phyloP scores from a whole-genome alignment of 2,329 filamentous ascomycete species.

The Coniochaeta sp. region DNA sequence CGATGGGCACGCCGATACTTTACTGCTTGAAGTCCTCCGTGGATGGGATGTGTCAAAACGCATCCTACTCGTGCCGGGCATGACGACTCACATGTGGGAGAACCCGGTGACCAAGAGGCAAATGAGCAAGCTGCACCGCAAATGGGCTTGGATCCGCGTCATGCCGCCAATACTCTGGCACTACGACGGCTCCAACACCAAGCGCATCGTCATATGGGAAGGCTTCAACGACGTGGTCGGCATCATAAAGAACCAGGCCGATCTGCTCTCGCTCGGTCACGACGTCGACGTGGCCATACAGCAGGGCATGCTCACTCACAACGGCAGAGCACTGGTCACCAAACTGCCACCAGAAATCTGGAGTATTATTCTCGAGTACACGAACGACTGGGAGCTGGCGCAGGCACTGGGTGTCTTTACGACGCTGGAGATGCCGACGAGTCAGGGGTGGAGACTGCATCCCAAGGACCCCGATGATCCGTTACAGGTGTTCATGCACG shows the following conservation, averaged over 20 bases:
- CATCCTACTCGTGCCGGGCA: constrained; percentile 77
- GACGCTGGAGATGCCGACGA: constrained; percentile 59
- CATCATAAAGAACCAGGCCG: constrained; percentile 69
- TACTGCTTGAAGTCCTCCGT: constrained; percentile 72
- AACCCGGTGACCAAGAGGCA: constrained; percentile 85
- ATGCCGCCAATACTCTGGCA: constrained; percentile 78
- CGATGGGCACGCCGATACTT: constrained; percentile 71
- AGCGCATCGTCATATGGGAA: constrained; percentile 52
- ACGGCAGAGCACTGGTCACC: constrained; percentile 25
- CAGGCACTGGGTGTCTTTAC: constrained; percentile 75
- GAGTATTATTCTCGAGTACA: constrained; percentile 77
- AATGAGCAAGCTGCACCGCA: constrained; percentile 70
- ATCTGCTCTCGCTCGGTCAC: constrained; percentile 65
- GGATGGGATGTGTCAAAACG: constrained; percentile 85
- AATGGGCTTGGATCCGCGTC: constrained; percentile 82
- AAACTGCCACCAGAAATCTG: constrained; percentile 78
- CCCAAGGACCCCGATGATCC: constrained; percentile 55
- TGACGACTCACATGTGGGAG: constrained; percentile 86
- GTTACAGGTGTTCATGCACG: constrained; percentile 64
- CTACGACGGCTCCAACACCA: constrained; percentile 46
- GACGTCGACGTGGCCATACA: constrained; percentile 53
- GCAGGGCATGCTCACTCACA: constrained; percentile 20
- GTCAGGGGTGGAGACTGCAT: constrained; percentile 53
- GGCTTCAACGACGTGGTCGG: constrained; percentile 65
- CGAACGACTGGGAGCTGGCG: constrained; percentile 86